A percentile compares a stretch with the other conserved stretches of the same genome.
phyloP scores from a whole-genome alignment of 2,329 filamentous ascomycete species.

The Aspergillus sp. region DNA sequence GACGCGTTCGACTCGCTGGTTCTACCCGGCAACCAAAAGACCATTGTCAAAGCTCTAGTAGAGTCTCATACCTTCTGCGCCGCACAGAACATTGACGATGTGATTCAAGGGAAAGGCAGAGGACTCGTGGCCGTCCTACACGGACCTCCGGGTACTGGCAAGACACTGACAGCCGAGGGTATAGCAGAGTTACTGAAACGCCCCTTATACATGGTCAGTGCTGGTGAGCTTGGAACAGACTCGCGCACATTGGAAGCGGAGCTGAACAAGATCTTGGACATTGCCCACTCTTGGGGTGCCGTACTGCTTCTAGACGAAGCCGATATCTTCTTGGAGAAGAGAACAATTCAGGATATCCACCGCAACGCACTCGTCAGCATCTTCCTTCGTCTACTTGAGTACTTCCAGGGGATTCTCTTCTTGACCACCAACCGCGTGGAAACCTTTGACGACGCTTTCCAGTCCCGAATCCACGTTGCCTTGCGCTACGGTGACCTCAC shows the following conservation, averaged over 20 bases:
- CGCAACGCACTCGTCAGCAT: constrained; percentile 84
- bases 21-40: constrained; percentile 62
- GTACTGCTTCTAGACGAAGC: constrained; percentile 84
- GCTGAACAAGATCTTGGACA: constrained; percentile 79
- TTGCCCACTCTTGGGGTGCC: constrained; percentile 82
- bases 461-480: constrained; percentile 82
- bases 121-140: constrained; percentile 81
- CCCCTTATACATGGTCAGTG: constrained; percentile 79
- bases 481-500: constrained; percentile 76
- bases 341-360: constrained; percentile 78
- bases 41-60: constrained; percentile 76
- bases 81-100: constrained; percentile 77
- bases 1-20: constrained; percentile 81
- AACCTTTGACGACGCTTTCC: constrained; percentile 89
- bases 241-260: constrained; percentile 71
- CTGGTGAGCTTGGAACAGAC: constrained; percentile 79
- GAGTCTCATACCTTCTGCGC: constrained; percentile 81
- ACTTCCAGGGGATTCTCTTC: constrained; percentile 89
- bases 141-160: constrained; percentile 82
- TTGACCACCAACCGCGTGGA: constrained; percentile 83
- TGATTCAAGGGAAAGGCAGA: constrained; percentile 80
- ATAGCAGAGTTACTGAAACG: constrained; percentile 81
- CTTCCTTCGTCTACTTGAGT: constrained; percentile 82
- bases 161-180: constrained; percentile 83
- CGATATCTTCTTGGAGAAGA: constrained; percentile 79